Conservation (phyloP, 2,329 filamentous ascomycete species). For the Phyllosticta citriasiana region DNA sequence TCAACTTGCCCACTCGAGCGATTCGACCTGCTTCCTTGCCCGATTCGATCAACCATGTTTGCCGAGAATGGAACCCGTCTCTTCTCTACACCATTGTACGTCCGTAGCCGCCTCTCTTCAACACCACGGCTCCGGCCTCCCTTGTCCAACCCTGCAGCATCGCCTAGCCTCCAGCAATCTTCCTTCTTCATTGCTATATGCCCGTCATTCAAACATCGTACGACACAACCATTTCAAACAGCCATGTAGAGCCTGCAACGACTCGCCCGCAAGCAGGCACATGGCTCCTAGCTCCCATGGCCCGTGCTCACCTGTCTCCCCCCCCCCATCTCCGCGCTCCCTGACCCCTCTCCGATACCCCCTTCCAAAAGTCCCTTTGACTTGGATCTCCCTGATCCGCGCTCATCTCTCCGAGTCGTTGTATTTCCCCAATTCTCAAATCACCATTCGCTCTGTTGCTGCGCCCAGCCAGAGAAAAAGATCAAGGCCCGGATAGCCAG, state of each 20-base stretch:
- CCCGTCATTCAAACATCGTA: not conserved
- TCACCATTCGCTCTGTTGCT: too few species aligned
- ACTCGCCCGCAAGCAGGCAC: not conserved
- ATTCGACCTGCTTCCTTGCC: not conserved
- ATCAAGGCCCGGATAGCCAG: too few species aligned
- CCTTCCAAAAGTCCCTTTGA: not conserved
- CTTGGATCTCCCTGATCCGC: not conserved
- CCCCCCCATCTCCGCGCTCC: not conserved
- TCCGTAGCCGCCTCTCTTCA: not conserved
- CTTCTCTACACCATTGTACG: not conserved
- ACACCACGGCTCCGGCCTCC: not conserved
- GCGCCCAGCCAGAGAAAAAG: too few species aligned
- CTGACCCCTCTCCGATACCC: not conserved
- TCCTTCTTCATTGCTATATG: not conserved
- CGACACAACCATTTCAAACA: not conserved
- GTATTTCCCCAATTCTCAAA: not conserved
- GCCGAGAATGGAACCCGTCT: too few species aligned
- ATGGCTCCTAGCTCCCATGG: too few species aligned
- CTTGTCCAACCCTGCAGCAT: not conserved
- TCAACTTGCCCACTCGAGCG: not conserved
- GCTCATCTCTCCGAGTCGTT: not conserved
- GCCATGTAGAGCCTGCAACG: not conserved
- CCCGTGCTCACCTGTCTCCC: not conserved
- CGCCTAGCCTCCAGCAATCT: not conserved
- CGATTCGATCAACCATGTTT: not conserved